Evolutionary conservation across 345 rosid species (phyloP), one percentile per base, ranked within the genome.

Genomic region (Populus davidiana): DNA sequence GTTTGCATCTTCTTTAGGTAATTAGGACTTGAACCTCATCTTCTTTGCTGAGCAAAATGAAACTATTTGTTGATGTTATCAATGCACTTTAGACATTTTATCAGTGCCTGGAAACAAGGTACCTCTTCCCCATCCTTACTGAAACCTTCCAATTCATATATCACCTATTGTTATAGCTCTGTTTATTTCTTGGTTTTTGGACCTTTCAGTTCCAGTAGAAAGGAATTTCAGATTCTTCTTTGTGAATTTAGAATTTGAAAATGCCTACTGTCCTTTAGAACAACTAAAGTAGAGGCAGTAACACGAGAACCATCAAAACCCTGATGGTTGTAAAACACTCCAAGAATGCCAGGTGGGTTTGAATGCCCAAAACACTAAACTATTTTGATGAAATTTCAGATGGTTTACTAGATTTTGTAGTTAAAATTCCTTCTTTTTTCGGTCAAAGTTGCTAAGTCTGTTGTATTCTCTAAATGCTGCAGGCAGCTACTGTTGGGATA

Each of bases 401-500:
- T 75, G 27, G 29, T 35, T 49, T 44, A 1, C 43, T 5, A 29
- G 38, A 31, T 70, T 23, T 17, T 47, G 38, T 52, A 71, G 29
- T 10, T 56, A 21, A 9, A n/a, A 4, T 59, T 59, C 29, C 29
- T 29, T 16, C 27, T 76, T 70, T 13, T 4, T 35, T 56, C n/a
- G 61, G 63, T 54, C 31, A 77, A 41, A 39, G 6, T 63, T 63
- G 61, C 21, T 62, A 18, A 72, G 39, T 50, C 72, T 25, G 18
- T 8, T 54, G 10, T 61, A 38, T 44, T 50, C 41, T 54, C 27
- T 18, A 38, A 43, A 36, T 47, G 72, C 73, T 83, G 82, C 93
- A 91, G 96, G 86, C 80, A 56, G 41, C 85, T 78, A 77, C 84
- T 61, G 74, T 84, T 72, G 89, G 88, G 73, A 85, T 91, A 23